phyloP scores from a whole-genome alignment of 768 basidiomycete genomes.

The Panaeolus cyanescens region DNA sequence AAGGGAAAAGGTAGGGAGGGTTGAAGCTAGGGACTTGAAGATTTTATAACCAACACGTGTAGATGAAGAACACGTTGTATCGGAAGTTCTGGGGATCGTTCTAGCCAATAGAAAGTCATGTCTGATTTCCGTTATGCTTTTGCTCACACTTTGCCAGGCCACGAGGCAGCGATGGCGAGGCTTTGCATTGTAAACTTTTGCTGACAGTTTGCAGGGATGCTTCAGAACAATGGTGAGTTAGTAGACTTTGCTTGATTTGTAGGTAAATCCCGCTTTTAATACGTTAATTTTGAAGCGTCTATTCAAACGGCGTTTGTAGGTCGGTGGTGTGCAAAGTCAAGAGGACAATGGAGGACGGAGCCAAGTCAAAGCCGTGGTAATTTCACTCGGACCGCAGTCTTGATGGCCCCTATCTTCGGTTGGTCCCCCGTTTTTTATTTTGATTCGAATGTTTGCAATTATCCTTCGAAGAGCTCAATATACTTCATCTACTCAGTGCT shows the following conservation, averaged over 20 bases:
- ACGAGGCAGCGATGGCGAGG: slow-evolving; percentile 14
- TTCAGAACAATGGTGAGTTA: neutral
- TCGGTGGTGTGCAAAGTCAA: slow-evolving; percentile 1
- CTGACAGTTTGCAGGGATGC: neutral
- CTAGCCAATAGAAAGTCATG: neutral
- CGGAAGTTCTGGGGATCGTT: slow-evolving; percentile 12
- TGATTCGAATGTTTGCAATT: too few species aligned
- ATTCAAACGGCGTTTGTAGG: neutral
- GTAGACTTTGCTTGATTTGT: neutral
- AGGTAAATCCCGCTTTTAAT: neutral
- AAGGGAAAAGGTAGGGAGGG: slow-evolving; percentile 25
- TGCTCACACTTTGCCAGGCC: slow-evolving; percentile 10
- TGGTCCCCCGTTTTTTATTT: too few species aligned
- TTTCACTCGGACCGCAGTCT: too few species aligned
- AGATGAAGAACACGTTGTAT: slow-evolving; percentile 24
- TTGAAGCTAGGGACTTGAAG: slow-evolving; percentile 27
- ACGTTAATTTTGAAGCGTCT: neutral
- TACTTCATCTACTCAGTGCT: too few species aligned
- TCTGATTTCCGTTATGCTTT: slow-evolving; percentile 13
- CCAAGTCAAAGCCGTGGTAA: too few species aligned
- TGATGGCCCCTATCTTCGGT: neutral
- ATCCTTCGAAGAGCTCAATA: too few species aligned
- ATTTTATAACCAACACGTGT: slow-evolving; percentile 30
- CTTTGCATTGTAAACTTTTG: neutral
- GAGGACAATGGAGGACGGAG: neutral